Evolutionary conservation across 768 basidiomycete genomes (phyloP).

Genomic region (Termitomyces sp.): DNA sequence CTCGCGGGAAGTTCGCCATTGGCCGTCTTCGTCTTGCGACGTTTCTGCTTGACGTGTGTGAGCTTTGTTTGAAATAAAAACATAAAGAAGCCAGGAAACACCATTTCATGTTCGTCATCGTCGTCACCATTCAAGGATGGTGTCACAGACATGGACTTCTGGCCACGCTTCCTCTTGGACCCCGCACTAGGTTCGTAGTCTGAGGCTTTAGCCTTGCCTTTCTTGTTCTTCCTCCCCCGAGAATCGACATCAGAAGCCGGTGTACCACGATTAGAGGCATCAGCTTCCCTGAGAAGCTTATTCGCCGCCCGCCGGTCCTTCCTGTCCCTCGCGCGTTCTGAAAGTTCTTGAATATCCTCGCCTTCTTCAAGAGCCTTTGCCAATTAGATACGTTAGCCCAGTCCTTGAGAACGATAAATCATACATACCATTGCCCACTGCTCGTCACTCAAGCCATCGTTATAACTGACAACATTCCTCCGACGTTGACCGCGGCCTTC

Average conservation of each 20-base stretch:
- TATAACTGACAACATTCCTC: constrained; percentile 84
- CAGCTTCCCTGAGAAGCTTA: constrained; percentile 52
- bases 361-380: constrained; percentile 71
- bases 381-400: background rate
- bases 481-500: constrained; percentile 85
- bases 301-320: constrained; percentile 57
- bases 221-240: constrained; percentile 51
- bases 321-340: constrained; percentile 58
- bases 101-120: constrained; percentile 33
- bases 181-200: constrained; percentile 47
- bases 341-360: constrained; percentile 70
- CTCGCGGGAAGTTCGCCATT: constrained; percentile 49
- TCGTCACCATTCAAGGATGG: constrained; percentile 76
- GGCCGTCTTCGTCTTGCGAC: constrained; percentile 64
- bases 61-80: background rate
- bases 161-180: constrained; percentile 72
- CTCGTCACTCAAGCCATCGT: constrained; percentile 90
- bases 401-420: background rate
- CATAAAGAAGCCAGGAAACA: background rate
- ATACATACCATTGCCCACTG: constrained; percentile 77
- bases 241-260: constrained; percentile 57
- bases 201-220: constrained; percentile 51
- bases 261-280: constrained; percentile 57
- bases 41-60: constrained; percentile 50
- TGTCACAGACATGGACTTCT: constrained; percentile 72